Conservation (phyloP, 2,329 filamentous ascomycete species). For the Bimuria novae-zelandiae region DNA sequence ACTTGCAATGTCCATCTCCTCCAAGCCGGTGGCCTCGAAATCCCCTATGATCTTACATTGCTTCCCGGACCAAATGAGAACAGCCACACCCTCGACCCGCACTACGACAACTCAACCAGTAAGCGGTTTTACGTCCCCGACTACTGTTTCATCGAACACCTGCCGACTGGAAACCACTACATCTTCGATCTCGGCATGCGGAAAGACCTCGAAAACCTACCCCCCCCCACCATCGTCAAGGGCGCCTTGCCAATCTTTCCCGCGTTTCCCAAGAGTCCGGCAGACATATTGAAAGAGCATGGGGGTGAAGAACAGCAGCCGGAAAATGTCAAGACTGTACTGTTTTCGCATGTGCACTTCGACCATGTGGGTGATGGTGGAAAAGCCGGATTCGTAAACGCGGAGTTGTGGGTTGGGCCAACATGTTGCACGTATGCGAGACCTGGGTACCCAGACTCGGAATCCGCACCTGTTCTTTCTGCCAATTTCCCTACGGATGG, state of each 20-base stretch:
- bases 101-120: conserved; percentile 27
- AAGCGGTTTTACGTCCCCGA: conserved; percentile 32
- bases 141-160: conserved; percentile 39
- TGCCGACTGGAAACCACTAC: conserved; percentile 41
- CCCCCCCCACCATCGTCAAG: conserved; percentile 53
- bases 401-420: conserved; percentile 48
- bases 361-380: conserved; percentile 49
- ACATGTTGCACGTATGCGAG: conserved; percentile 38
- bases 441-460: conserved; percentile 33
- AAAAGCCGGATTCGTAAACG: conserved; percentile 40
- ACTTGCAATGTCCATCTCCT: conserved; percentile 40
- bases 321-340: conserved; percentile 47
- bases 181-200: conserved; percentile 62
- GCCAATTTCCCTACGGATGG: conserved; percentile 50
- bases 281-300: conserved; percentile 32
- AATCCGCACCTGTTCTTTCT: conserved; percentile 39
- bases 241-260: conserved; percentile 47
- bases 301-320: conserved; percentile 37
- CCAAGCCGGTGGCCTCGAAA: conserved; percentile 48
- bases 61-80: conserved; percentile 48
- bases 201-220: conserved; percentile 46
- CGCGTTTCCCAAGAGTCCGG: conserved; percentile 36
- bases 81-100: conserved; percentile 48
- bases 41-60: conserved; percentile 54
- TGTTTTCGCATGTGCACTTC: conserved; percentile 48